These are phyloP conservation scores for Brassica balearica DNA, from an alignment of 441 rosid species.

Conservation along the genomic window DNA sequence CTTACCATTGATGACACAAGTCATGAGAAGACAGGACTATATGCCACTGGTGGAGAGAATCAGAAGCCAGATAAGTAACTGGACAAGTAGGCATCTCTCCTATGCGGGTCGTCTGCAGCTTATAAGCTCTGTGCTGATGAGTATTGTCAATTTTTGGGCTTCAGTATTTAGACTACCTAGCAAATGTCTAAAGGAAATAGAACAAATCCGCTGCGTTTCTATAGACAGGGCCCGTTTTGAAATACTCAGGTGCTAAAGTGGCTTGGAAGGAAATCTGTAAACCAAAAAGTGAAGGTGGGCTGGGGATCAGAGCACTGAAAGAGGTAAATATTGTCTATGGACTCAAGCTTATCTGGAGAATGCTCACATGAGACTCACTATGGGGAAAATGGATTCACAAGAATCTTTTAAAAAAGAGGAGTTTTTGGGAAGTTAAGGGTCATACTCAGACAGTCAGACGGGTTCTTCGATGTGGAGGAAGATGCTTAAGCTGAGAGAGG, in stretches of 20 bases:
- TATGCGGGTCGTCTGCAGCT: background rate
- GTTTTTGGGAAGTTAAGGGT: background rate
- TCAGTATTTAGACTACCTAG: background rate
- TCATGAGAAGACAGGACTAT: background rate
- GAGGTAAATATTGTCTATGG: background rate
- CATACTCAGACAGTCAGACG: background rate
- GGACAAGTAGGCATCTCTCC: background rate
- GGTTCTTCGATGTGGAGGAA: background rate
- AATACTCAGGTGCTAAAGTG: background rate
- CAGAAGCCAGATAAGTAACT: background rate
- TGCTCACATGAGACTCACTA: background rate
- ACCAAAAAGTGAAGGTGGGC: background rate
- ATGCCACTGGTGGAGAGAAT: background rate
- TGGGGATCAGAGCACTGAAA: background rate
- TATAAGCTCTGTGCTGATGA: background rate
- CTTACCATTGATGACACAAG: background rate
- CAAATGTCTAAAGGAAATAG: background rate
- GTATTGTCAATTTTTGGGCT: background rate
- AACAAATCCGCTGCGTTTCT: background rate
- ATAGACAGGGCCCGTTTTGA: background rate
- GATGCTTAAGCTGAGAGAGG: background rate
- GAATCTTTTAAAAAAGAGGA: background rate
- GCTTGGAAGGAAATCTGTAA: background rate
- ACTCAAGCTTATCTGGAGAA: background rate
- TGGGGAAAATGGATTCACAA: background rate